A percentile compares a stretch with the other conserved stretches of the same genome.
These are phyloP conservation scores for Sporothrix curviconia DNA, from an alignment of 2,329 filamentous ascomycete species.

Conservation along the genomic window DNA sequence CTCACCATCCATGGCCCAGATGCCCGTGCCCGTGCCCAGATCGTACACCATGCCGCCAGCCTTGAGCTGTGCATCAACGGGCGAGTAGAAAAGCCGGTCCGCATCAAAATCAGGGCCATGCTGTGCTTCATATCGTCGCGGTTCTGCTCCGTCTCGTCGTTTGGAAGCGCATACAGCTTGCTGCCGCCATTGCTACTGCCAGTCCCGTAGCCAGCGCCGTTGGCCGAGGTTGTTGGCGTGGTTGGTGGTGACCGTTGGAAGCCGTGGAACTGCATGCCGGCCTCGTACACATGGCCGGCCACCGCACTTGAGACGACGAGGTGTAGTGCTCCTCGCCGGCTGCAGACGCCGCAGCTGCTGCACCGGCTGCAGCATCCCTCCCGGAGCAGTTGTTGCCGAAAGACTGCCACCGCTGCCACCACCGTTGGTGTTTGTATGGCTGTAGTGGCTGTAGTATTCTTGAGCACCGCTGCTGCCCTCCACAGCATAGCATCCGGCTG, in stretches of 20 bases:
- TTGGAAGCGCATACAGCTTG: constrained; percentile 28
- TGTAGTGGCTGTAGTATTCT: neutral
- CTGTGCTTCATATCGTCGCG: constrained; percentile 37
- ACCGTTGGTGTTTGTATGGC: too few species aligned
- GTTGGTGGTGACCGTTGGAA: constrained; percentile 21
- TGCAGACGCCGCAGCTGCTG: neutral
- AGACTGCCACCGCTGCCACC: neutral
- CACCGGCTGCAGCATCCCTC: neutral
- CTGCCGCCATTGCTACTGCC: constrained; percentile 1
- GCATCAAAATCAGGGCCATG: constrained; percentile 30
- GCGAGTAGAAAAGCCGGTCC: constrained; percentile 32
- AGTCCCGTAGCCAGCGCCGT: constrained; percentile 17
- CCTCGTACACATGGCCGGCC: constrained; percentile 28
- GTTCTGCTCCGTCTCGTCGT: constrained; percentile 36
- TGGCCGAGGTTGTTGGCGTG: constrained; percentile 19
- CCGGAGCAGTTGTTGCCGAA: neutral
- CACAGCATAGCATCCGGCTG: neutral
- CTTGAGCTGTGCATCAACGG: constrained; percentile 20
- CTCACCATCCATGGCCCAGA: constrained; percentile 23
- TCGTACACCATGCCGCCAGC: constrained; percentile 20
- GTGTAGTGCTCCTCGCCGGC: constrained; percentile 20
- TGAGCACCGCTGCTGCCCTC: neutral
- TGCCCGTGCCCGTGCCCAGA: constrained; percentile 21
- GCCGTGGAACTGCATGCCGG: constrained; percentile 31
- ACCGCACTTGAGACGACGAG: constrained; percentile 25